Evolutionary conservation across 257 asterid genomes (phyloP).

Genomic region (Nicotiana tomentosiformis): DNA sequence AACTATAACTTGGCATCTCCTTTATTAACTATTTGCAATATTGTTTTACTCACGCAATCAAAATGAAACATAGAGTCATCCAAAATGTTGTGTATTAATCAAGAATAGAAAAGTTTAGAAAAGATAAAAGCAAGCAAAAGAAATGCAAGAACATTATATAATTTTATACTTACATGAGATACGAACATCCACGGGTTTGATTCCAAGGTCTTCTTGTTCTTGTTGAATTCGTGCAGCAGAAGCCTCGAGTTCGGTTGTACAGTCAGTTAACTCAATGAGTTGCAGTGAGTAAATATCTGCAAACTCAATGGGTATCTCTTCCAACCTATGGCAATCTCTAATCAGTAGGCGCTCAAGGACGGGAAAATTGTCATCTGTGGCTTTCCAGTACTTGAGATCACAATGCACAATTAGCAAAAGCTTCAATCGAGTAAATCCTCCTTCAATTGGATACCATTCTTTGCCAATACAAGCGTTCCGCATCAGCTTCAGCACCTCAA

Average conservation of each 20-base stretch:
- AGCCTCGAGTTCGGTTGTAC: background rate
- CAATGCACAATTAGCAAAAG: background rate
- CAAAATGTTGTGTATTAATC: too few species aligned
- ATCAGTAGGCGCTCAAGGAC: background rate
- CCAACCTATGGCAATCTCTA: fast-evolving
- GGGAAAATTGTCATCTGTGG: background rate
- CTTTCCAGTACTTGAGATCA: background rate
- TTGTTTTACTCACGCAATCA: background rate
- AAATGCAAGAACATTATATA: too few species aligned
- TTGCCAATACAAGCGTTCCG: background rate
- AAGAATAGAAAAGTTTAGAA: too few species aligned
- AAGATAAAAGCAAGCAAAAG: too few species aligned
- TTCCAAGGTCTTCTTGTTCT: background rate
- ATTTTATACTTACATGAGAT: background rate
- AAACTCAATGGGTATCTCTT: background rate
- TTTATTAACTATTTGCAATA: too few species aligned
- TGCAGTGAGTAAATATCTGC: background rate
- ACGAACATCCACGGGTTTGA: background rate
- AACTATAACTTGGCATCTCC: too few species aligned
- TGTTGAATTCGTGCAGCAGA: background rate
- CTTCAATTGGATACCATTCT: background rate
- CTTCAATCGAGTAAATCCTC: background rate
- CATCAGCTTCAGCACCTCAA: background rate
- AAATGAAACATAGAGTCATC: too few species aligned
- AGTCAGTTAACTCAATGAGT: background rate